Percentiles rank a stretch among this genome's conserved stretches.
phyloP scores from a whole-genome alignment of 257 asterid species.

The Solanum corneliomulleri region DNA sequence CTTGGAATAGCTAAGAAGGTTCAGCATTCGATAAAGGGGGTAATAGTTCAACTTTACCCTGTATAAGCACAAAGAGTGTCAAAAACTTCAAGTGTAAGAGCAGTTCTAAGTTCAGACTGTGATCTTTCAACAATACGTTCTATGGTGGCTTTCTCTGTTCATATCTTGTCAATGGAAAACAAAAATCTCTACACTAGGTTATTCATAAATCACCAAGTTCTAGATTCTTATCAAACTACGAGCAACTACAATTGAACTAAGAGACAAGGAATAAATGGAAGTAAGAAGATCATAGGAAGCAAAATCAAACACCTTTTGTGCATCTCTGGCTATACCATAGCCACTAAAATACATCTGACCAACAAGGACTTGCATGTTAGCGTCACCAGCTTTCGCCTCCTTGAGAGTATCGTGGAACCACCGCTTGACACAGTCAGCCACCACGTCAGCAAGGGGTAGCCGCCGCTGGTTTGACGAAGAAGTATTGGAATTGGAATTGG shows the following conservation, averaged over 20 bases:
- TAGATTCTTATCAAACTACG: neutral
- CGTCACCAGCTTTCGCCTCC: slow-evolving; percentile 87
- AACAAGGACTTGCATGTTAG: slow-evolving; percentile 83
- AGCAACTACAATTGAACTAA: neutral
- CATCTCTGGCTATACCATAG: slow-evolving; percentile 62
- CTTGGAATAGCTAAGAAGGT: neutral
- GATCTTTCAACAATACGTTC: neutral
- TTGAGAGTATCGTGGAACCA: slow-evolving; percentile 89
- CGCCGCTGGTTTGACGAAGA: slow-evolving; percentile 23
- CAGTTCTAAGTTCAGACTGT: neutral
- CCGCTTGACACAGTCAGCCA: slow-evolving; percentile 71
- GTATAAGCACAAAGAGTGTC: neutral
- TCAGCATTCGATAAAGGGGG: neutral
- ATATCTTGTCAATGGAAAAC: neutral
- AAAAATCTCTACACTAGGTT: neutral
- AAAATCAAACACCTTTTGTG: slow-evolving; percentile 41
- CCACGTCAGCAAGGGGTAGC: slow-evolving; percentile 73
- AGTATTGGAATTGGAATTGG: neutral
- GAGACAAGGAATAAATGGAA: neutral
- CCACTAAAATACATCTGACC: slow-evolving; percentile 97
- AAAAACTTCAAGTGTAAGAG: neutral
- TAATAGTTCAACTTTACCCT: neutral
- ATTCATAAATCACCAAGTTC: neutral
- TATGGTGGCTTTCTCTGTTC: neutral
- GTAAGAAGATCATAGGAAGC: neutral